These are phyloP conservation scores for Camellia lanceoleosa DNA, from an alignment of 148 eudicot genomes.

Conservation along the genomic window DNA sequence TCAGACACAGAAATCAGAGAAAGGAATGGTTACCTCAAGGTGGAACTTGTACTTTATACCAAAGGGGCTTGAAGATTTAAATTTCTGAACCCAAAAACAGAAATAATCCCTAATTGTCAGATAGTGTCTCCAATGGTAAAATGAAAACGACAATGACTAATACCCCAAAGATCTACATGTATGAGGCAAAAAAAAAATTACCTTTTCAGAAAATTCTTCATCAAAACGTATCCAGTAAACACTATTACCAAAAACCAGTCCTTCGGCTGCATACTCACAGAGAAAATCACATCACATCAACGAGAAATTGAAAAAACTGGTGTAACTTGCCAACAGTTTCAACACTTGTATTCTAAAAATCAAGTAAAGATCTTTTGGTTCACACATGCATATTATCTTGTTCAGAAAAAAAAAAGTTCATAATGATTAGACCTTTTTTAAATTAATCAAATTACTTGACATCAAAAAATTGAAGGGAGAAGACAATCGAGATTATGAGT, in stretches of 20 bases:
- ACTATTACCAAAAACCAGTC: no score
- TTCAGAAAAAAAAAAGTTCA: neutral
- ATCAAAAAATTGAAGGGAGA: no score
- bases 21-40: constrained; percentile 61
- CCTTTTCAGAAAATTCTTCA: constrained; percentile 25
- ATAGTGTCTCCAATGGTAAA: neutral
- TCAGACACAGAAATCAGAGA: neutral
- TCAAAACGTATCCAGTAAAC: no score
- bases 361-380: neutral
- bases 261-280: constrained; percentile 17
- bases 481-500: no score
- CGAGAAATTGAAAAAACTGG: neutral
- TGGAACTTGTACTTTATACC: constrained; percentile 94
- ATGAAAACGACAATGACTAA: neutral
- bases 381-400: neutral
- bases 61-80: constrained; percentile 83
- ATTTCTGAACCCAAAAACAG: constrained; percentile 53
- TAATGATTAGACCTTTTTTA: neutral
- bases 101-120: constrained; percentile 11
- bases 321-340: neutral
- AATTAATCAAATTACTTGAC: no score
- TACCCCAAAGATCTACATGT: neutral
- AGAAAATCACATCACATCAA: neutral
- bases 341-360: neutral
- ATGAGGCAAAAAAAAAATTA: constrained; percentile 24